Percentiles rank a stretch among this genome's conserved stretches.
Conservation (phyloP, 495 filamentous ascomycete species). For the Ascobolus immersus region DNA sequence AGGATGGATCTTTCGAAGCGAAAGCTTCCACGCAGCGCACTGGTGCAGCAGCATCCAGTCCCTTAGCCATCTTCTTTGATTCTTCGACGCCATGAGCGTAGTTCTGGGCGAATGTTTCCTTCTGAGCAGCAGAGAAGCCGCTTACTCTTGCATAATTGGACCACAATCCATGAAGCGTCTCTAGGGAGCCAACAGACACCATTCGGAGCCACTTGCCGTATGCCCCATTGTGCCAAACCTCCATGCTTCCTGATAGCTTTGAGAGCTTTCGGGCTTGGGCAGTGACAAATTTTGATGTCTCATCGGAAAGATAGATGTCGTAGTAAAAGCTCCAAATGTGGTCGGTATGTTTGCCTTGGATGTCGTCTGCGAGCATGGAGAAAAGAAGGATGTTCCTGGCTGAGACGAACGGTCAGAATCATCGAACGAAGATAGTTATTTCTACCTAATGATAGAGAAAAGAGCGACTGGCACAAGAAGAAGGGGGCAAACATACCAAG, state of each 20-base stretch:
- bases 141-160: conserved; percentile 6
- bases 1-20: neutral
- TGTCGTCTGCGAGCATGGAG: conserved; percentile 21
- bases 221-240: conserved; percentile 10
- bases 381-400: conserved; percentile 29
- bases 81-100: too few relatives aligned
- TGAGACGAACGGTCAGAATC: too few relatives aligned
- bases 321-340: conserved; percentile 16
- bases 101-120: conserved; percentile 4
- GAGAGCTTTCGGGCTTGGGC: too few relatives aligned
- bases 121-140: neutral
- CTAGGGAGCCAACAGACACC: conserved; percentile 13
- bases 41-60: conserved; percentile 8
- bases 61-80: too few relatives aligned
- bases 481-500: conserved; percentile 22
- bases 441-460: too few relatives aligned
- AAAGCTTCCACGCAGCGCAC: conserved; percentile 4
- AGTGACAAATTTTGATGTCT: too few relatives aligned
- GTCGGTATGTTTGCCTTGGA: conserved; percentile 5
- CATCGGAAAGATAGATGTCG: too few relatives aligned
- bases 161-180: conserved; percentile 10
- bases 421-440: too few relatives aligned
- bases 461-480: too few relatives aligned
- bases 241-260: neutral
- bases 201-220: conserved; percentile 15